These are phyloP conservation scores for Salvia sclarea DNA, from an alignment of 305 asterid species.

Conservation along the genomic window DNA sequence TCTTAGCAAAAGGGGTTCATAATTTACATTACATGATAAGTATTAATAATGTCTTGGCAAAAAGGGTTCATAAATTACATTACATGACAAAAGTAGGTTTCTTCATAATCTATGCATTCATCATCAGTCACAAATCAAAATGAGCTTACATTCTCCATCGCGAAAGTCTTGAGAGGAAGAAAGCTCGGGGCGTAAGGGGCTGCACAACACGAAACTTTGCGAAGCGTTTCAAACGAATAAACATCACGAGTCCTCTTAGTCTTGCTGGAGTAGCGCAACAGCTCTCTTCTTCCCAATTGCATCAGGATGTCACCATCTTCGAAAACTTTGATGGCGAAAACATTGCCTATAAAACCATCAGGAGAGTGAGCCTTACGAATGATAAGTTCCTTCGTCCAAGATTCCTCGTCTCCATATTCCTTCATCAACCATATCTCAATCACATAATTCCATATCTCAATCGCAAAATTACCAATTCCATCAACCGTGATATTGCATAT, in stretches of 20 bases:
- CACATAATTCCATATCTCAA: constrained; percentile 18
- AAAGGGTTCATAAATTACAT: no score
- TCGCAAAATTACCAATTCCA: no score
- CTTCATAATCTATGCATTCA: background rate
- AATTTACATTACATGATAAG: background rate
- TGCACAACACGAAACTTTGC: background rate
- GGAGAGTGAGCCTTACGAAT: background rate
- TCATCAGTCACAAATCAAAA: background rate
- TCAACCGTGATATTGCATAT: constrained; percentile 39
- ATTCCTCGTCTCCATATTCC: constrained; percentile 41
- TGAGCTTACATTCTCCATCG: constrained; percentile 20
- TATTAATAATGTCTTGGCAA: no score
- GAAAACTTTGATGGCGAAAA: constrained; percentile 37
- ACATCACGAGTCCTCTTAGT: background rate
- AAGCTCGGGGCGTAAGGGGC: constrained; percentile 27
- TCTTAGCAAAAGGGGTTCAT: background rate
- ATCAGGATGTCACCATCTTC: constrained; percentile 46
- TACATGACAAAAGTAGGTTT: no score
- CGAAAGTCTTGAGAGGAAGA: constrained; percentile 28
- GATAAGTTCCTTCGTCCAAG: constrained; percentile 49
- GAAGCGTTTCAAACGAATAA: background rate
- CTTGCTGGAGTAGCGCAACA: constrained; percentile 28
- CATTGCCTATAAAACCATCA: background rate
- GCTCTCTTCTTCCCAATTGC: background rate
- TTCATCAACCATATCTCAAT: constrained; percentile 51